phyloP scores from a whole-genome alignment of 2,329 filamentous ascomycete genomes.

The Fusarium mangiferae region DNA sequence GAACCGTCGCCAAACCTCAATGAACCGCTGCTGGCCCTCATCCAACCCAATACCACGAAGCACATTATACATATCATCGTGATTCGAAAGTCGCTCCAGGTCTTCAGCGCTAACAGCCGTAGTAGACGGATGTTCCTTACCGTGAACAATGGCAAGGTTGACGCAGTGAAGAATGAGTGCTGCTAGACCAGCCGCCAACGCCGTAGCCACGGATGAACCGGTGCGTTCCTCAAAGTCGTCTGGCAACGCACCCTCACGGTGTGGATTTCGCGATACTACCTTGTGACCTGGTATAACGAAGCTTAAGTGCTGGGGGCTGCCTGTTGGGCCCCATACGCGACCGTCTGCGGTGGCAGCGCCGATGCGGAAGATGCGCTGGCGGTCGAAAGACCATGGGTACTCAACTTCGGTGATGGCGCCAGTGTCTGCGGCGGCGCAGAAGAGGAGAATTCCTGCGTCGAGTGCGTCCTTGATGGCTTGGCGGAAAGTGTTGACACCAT shows the following conservation, averaged over 20 bases:
- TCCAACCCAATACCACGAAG: not conserved
- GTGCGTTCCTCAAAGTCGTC: slow-evolving; percentile 10
- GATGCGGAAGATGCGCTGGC: slow-evolving; percentile 5
- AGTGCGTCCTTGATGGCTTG: not conserved
- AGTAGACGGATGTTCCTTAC: not conserved
- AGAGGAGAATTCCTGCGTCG: not conserved
- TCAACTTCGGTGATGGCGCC: not conserved
- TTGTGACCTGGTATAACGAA: slow-evolving; percentile 14
- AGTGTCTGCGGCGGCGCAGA: not conserved
- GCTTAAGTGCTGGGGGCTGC: not conserved
- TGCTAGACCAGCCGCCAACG: slow-evolving; percentile 44
- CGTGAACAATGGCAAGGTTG: not conserved
- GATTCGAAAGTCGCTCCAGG: not conserved
- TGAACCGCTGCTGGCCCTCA: not conserved
- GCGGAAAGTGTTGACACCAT: not conserved
- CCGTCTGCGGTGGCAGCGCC: slow-evolving; percentile 14
- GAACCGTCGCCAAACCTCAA: not conserved
- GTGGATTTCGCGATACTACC: not conserved
- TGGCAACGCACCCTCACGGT: not conserved
- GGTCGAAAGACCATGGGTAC: slow-evolving; percentile 4
- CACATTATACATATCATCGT: not conserved
- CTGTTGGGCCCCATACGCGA: not conserved
- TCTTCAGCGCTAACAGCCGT: not conserved
- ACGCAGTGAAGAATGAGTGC: slow-evolving; percentile 35
- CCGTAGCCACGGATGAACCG: slow-evolving; percentile 43